Evolutionary conservation across 2,329 filamentous ascomycete species (phyloP).

Genomic region (Scytalidium sp.): DNA sequence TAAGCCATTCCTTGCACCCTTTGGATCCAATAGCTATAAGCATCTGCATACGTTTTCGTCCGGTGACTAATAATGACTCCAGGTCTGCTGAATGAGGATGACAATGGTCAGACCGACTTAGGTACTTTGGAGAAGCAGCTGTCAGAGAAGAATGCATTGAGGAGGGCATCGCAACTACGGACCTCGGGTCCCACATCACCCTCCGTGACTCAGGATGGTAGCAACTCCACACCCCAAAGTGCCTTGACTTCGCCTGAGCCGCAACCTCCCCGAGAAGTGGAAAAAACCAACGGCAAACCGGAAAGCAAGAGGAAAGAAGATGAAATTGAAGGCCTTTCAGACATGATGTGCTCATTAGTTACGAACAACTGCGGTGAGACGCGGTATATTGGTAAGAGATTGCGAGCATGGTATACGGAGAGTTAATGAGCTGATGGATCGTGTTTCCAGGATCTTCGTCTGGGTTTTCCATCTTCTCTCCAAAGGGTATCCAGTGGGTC

Average conservation of each 20-base stretch:
- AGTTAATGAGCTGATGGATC: conserved; percentile 17
- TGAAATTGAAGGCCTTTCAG: conserved; percentile 84
- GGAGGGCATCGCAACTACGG: conserved; percentile 23
- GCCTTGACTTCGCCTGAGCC: conserved; percentile 47
- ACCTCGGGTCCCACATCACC: conserved; percentile 25
- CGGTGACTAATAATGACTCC: conserved; percentile 18
- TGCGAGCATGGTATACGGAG: neutral
- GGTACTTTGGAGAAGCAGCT: conserved; percentile 81
- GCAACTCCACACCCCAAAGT: conserved; percentile 39
- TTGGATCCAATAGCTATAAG: no score
- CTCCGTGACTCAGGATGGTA: conserved; percentile 34
- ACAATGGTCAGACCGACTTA: conserved; percentile 81
- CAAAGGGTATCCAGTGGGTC: conserved; percentile 97
- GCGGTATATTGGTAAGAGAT: conserved; percentile 79
- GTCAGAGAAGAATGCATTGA: conserved; percentile 46
- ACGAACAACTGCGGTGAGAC: conserved; percentile 95
- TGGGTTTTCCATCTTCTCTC: conserved; percentile 97
- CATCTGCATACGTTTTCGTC: no score
- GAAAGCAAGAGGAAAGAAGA: conserved; percentile 51
- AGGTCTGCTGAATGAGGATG: conserved; percentile 81
- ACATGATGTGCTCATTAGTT: conserved; percentile 98
- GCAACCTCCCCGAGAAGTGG: conserved; percentile 6
- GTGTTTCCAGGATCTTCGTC: conserved; percentile 77
- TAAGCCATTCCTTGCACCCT: no score
- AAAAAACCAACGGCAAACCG: conserved; percentile 25